Percentiles rank a stretch among this genome's conserved stretches.
Evolutionary conservation across 208 protist genomes (phyloP).

Genomic region (Crithidia thermophila): DNA sequence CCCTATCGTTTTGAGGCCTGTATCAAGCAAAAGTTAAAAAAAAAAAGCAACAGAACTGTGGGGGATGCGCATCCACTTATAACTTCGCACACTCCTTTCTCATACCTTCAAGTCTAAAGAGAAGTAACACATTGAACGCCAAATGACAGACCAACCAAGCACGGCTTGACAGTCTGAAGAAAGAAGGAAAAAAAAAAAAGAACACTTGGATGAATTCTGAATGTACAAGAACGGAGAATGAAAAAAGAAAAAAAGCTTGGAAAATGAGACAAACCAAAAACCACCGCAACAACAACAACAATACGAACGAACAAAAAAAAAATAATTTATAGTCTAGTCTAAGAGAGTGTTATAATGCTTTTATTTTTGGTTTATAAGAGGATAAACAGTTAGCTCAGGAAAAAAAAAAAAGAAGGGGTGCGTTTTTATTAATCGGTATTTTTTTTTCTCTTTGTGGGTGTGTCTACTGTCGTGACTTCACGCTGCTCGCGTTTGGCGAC

Average conservation of each 20-base stretch:
- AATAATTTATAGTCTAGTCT: constrained; percentile 3
- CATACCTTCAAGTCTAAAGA: no score
- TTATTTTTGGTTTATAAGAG: background rate
- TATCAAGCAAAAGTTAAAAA: no score
- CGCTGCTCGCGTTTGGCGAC: background rate
- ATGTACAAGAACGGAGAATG: background rate
- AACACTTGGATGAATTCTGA: no score
- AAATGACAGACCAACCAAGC: no score
- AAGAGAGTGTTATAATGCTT: background rate
- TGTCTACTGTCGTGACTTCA: background rate
- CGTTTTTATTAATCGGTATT: no score
- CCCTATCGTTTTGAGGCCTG: no score
- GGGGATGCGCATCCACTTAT: no score
- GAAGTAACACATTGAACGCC: no score
- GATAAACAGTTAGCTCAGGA: background rate
- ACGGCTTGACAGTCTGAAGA: no score
- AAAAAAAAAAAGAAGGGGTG: background rate
- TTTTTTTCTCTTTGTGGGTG: background rate
- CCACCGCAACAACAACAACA: constrained; percentile 5
- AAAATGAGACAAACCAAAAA: background rate
- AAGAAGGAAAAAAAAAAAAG: background rate
- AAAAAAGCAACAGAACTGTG: no score
- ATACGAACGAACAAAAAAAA: constrained; percentile 19
- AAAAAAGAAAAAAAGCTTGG: background rate
- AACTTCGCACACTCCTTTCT: no score